Percentiles rank a stretch among this genome's conserved stretches.
Evolutionary conservation across 2,329 filamentous ascomycete species (phyloP).

Genomic region (Biscogniauxia marginata): DNA sequence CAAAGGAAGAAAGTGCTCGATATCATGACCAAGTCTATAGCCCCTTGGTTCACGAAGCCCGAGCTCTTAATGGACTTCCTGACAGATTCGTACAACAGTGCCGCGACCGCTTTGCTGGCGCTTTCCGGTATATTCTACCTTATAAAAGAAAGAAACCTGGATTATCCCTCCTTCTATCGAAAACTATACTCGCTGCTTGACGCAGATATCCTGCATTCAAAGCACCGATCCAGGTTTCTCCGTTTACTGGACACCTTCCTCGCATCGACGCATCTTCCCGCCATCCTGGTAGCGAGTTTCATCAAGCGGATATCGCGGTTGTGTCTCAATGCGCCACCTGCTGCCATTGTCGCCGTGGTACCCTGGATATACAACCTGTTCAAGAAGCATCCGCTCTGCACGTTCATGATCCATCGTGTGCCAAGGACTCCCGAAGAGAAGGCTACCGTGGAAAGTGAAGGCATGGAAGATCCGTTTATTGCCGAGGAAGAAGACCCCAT

Average conservation of each 20-base stretch:
- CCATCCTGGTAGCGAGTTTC: slow-evolving; percentile 88
- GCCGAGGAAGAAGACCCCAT: slow-evolving; percentile 77
- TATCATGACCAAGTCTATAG: slow-evolving; percentile 73
- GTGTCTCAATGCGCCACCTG: slow-evolving; percentile 82
- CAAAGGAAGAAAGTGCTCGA: slow-evolving; percentile 78
- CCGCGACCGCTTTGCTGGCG: slow-evolving; percentile 82
- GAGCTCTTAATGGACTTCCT: slow-evolving; percentile 95
- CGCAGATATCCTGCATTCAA: slow-evolving; percentile 83
- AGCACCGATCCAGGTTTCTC: slow-evolving; percentile 91
- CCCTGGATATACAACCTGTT: slow-evolving; percentile 96
- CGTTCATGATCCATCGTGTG: slow-evolving; percentile 92
- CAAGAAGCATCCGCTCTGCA: slow-evolving; percentile 83
- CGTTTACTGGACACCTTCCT: slow-evolving; percentile 89
- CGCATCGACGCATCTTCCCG: slow-evolving; percentile 86
- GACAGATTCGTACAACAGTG: slow-evolving; percentile 91
- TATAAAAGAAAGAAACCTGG: slow-evolving; percentile 88
- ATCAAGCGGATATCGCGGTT: slow-evolving; percentile 89
- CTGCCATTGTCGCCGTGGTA: slow-evolving; percentile 82
- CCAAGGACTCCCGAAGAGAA: slow-evolving; percentile 57
- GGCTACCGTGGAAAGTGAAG: slow-evolving; percentile 58
- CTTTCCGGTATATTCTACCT: slow-evolving; percentile 93
- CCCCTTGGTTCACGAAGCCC: slow-evolving; percentile 84
- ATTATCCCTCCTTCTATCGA: slow-evolving; percentile 90
- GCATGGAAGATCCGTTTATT: slow-evolving; percentile 71
- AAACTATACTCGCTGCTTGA: slow-evolving; percentile 95